Base-by-base conservation (phyloP, 768 basidiomycete genomes). In the Lentinula sp. region DNA sequence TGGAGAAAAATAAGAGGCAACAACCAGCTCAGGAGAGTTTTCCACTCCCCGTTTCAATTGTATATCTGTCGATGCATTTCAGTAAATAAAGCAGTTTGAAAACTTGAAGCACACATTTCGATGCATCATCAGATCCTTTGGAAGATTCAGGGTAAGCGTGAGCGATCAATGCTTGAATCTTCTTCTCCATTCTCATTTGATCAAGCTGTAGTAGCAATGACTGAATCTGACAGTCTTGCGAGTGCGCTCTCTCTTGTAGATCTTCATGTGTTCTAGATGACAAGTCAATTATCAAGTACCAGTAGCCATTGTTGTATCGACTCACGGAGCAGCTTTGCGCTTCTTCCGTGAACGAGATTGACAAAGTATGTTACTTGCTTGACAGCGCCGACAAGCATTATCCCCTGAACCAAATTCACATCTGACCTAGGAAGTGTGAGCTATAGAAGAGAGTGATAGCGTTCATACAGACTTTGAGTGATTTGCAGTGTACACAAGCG, bases 401-500 rank as follows among this genome's bases (percentile, higher is more conserved):
- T 81, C 74, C n/a, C 80, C 81, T 5, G 72, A 69, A 32, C 66
- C 71, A 62, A 78, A 79, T 69, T 83, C 78, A 59, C 84, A 85
- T 66, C 79, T 75, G 61, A 84, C 82, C 83, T 84, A 59, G 2
- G 18, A 9, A 32, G 15, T 41, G n/a, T 36, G 23, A 7, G 59
- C 52, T 42, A 20, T 15, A n/a, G 36, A 39, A 57, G 49, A 23
- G n/a, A 36, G 9, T 28, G 16, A 28, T 39, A n/a, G 6, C 39
- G 28, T 16, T 16, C 48, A 35, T 46, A 57, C 37, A 33, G 32
- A 81, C 83, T 70, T 84, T 85, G 48, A 84, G 74, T 6, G 81
- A 80, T 69, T 85, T 84, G 70, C 83, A 85, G 61, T 84, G 80
- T 32, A 81, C 77, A 68, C 83, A 84, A 35, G 82, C 83, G 28